Evolutionary conservation across 2,329 filamentous ascomycete genomes (phyloP).

Genomic region (Zymoseptoria passerinii): DNA sequence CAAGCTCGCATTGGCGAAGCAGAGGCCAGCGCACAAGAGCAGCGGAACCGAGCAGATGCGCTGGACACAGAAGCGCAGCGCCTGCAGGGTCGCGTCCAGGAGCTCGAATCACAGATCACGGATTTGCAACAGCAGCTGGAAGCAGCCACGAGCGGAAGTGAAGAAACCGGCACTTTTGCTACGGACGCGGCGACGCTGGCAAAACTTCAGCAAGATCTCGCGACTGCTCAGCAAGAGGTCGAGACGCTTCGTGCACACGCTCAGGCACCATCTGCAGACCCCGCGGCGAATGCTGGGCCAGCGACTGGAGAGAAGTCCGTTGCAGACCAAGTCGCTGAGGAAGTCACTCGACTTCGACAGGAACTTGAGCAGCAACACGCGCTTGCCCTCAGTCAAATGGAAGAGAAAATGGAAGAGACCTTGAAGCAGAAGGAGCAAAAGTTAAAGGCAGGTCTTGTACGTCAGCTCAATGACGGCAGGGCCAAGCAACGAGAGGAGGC

Average conservation of each 20-base stretch:
- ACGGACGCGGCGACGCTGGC: conserved; percentile 25
- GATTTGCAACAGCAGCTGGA: conserved; percentile 33
- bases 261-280: conserved; percentile 12
- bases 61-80: conserved; percentile 37
- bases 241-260: conserved; percentile 36
- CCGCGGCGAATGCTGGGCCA: conserved; percentile 16
- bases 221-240: conserved; percentile 38
- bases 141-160: conserved; percentile 11
- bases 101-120: conserved; percentile 54
- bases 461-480: conserved; percentile 51
- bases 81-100: conserved; percentile 54
- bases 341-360: conserved; percentile 32
- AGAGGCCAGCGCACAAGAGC: conserved; percentile 33
- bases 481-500: conserved; percentile 31
- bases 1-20: conserved; percentile 33
- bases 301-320: conserved; percentile 29
- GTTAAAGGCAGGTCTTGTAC: conserved; percentile 61
- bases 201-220: conserved; percentile 35
- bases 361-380: conserved; percentile 32
- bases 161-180: background rate
- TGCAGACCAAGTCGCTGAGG: conserved; percentile 42
- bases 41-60: conserved; percentile 30
- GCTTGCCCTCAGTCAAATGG: conserved; percentile 37
- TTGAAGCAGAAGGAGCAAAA: conserved; percentile 55
- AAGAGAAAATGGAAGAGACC: no score